phyloP scores from a whole-genome alignment of 345 rosid genomes.

The Eutrema japonicum region DNA sequence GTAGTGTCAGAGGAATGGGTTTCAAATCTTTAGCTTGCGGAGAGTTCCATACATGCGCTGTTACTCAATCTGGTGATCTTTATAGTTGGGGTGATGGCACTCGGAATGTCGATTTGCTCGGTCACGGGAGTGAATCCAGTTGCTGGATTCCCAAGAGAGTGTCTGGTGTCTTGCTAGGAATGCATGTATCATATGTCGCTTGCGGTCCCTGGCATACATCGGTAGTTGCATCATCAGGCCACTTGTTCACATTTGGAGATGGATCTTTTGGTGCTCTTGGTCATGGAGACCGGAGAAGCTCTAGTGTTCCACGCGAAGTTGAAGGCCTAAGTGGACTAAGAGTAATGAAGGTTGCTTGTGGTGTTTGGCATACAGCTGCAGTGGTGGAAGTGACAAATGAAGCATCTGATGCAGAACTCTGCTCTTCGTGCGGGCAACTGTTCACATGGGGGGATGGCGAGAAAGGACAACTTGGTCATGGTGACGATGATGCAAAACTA shows the following conservation, averaged over 20 bases:
- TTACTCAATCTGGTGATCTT: slow-evolving; percentile 77
- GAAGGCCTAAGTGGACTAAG: slow-evolving; percentile 62
- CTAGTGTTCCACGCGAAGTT: slow-evolving; percentile 73
- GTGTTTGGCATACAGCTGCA: slow-evolving; percentile 95
- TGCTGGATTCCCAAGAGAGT: slow-evolving; percentile 84
- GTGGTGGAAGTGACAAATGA: slow-evolving; percentile 60
- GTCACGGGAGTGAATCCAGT: slow-evolving; percentile 78
- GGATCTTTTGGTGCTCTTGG: slow-evolving; percentile 92
- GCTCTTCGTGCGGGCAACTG: slow-evolving; percentile 53
- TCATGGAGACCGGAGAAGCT: slow-evolving; percentile 71
- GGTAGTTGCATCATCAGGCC: slow-evolving; percentile 68
- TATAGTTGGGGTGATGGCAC: slow-evolving; percentile 94
- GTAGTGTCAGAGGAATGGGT: slow-evolving; percentile 61
- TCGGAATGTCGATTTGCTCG: slow-evolving; percentile 67
- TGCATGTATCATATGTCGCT: slow-evolving; percentile 59
- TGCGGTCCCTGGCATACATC: slow-evolving; percentile 97
- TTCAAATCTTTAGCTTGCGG: slow-evolving; percentile 83
- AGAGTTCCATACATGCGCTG: slow-evolving; percentile 84
- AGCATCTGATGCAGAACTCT: slow-evolving; percentile 50
- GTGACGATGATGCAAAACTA: slow-evolving; percentile 65
- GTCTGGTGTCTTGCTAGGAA: slow-evolving; percentile 58
- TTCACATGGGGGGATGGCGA: slow-evolving; percentile 95
- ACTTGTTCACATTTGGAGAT: slow-evolving; percentile 92
- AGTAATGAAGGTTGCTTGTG: slow-evolving; percentile 75
- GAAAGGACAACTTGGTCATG: slow-evolving; percentile 77